Percentiles rank a stretch among this genome's conserved stretches.
Conservation (phyloP, 2,329 filamentous ascomycete species). For the Fusarium albidum region DNA sequence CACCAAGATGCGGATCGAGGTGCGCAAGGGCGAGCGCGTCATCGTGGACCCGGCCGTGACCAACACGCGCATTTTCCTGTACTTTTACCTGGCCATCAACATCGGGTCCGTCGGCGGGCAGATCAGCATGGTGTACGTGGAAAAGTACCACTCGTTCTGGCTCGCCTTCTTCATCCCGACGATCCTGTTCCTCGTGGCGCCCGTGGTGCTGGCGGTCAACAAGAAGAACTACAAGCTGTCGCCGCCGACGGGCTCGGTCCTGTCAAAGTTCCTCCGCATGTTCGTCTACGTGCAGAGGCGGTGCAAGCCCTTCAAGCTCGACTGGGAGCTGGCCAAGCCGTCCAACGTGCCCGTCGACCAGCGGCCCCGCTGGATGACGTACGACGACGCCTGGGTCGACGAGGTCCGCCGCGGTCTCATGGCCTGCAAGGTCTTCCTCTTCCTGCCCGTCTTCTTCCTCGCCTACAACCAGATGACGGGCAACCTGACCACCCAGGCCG, state of each 20-base stretch:
- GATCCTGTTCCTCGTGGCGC: slow-evolving; percentile 68
- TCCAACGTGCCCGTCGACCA: slow-evolving; percentile 62
- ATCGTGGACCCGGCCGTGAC: slow-evolving; percentile 76
- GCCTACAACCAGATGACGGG: slow-evolving; percentile 68
- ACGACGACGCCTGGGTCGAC: slow-evolving; percentile 85
- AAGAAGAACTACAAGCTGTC: slow-evolving; percentile 67
- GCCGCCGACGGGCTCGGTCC: slow-evolving; percentile 76
- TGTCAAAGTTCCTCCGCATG: slow-evolving; percentile 71
- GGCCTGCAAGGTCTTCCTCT: slow-evolving; percentile 76
- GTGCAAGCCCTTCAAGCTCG: slow-evolving; percentile 69
- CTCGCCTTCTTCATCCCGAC: slow-evolving; percentile 75
- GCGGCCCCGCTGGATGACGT: slow-evolving; percentile 79
- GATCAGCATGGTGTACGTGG: slow-evolving; percentile 73
- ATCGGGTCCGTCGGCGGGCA: slow-evolving; percentile 68
- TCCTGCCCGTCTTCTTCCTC: slow-evolving; percentile 71
- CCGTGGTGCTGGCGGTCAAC: slow-evolving; percentile 67
- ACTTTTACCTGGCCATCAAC: slow-evolving; percentile 68
- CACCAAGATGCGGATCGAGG: slow-evolving; percentile 64
- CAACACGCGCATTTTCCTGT: slow-evolving; percentile 73
- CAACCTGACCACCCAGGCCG: slow-evolving; percentile 70
- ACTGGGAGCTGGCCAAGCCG: slow-evolving; percentile 76
- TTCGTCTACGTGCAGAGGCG: slow-evolving; percentile 69
- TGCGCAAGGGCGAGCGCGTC: slow-evolving; percentile 68
- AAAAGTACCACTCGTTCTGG: slow-evolving; percentile 81
- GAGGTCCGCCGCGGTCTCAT: slow-evolving; percentile 75